Evolutionary conservation across 2,329 filamentous ascomycete genomes (phyloP).

Genomic region (Colletotrichum echinochloae): DNA sequence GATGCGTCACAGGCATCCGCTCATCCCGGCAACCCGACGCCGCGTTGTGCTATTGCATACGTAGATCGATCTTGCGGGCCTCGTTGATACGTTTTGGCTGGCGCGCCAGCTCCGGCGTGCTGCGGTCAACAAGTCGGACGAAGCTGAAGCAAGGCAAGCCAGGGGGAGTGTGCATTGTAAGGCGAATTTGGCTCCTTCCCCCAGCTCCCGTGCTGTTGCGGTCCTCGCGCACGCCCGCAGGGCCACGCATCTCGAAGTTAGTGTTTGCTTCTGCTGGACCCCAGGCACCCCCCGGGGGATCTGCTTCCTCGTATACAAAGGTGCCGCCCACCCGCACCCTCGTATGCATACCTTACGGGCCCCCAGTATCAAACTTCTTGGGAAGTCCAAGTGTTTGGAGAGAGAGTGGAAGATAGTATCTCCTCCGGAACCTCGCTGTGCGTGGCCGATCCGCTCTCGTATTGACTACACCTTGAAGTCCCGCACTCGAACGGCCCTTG

Average conservation of each 20-base stretch:
- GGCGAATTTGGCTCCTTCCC: not conserved
- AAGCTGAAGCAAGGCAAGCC: conserved; percentile 35
- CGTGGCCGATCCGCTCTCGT: not conserved
- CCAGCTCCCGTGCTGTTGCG: conserved; percentile 21
- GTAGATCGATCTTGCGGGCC: conserved; percentile 1
- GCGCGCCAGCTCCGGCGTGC: conserved; percentile 14
- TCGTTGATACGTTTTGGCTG: conserved; percentile 10
- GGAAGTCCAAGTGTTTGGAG: conserved; percentile 8
- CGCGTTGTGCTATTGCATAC: conserved; percentile 21
- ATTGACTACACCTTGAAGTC: not conserved
- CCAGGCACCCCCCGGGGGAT: too few relatives aligned
- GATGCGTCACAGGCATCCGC: not conserved
- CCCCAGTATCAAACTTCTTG: not conserved
- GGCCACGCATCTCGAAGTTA: conserved; percentile 22
- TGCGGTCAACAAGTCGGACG: conserved; percentile 23
- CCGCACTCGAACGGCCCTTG: not conserved
- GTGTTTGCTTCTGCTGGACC: conserved; percentile 30
- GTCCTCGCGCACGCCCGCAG: conserved; percentile 25
- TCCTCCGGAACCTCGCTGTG: not conserved
- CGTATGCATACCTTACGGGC: not conserved
- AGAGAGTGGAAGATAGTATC: not conserved
- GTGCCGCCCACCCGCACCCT: conserved; percentile 9
- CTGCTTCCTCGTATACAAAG: conserved; percentile 33
- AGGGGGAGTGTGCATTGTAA: conserved; percentile 17
- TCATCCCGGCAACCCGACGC: conserved; percentile 7